Evolutionary conservation across 2,329 filamentous ascomycete genomes (phyloP), one percentile per base, ranked within the genome.

Genomic region (Reticulascus tulasneorum): DNA sequence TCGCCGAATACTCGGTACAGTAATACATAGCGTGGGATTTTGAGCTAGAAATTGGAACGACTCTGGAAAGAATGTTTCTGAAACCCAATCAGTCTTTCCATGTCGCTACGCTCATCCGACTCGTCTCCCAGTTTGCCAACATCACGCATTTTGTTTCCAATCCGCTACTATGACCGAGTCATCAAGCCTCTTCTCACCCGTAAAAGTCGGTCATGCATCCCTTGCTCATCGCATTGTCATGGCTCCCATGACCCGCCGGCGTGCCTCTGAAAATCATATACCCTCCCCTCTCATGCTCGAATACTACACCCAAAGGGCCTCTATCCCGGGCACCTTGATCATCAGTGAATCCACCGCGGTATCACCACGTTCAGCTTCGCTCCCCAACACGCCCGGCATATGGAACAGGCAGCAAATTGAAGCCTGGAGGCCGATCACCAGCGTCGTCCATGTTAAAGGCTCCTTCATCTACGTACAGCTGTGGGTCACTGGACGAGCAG

Each of bases 401-500:
- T 80, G 66, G 50, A 72, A 53, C 22, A 56, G 66, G 1, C 66
- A 64, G 13, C 77, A 83, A 42, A 64, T 82, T 25, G 65, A 63
- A 2, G 72, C 64, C 0, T 86, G 81, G 82, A 75, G 69, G 44
- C 59, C 65, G 15, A 61, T 85, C 30, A 79, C 74, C 6, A 69
- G 78, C 27, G 75, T 71, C 1, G 77, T 86, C 2, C 82, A 87
- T 55, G 64, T 63, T 18, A 79, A 79, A 48, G 75, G 74, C 9
- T 71, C 67, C 21, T 76, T 66, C 50, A 77, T 84, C 33, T 83
- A 67, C 57, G 54, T 69, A 3, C 82, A 86, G 50, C 62, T 86
- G 0, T 84, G 77, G 67, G 71, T 69, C 0, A 60, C 77, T 6
- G 80, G 82, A 5, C 71, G 82, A 4, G 67, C 69, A 4, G 55